Conservation (phyloP, 2,329 filamentous ascomycete species). For the Aspergillus candidus region DNA sequence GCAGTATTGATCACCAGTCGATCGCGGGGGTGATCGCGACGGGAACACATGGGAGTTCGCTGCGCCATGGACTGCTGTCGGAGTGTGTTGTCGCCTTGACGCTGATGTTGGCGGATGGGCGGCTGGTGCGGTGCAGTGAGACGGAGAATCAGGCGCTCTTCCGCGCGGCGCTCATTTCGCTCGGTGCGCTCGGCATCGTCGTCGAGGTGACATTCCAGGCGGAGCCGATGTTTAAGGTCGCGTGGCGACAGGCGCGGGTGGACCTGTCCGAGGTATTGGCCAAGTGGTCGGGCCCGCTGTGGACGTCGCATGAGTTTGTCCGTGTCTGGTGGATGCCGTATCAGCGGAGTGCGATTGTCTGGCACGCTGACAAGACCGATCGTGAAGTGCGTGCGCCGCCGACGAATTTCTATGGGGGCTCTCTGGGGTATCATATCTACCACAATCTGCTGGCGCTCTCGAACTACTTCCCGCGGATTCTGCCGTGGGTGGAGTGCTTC, state of each 20-base stretch:
- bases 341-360: slow-evolving; percentile 77
- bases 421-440: slow-evolving; percentile 80
- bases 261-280: slow-evolving; percentile 62
- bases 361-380: slow-evolving; percentile 75
- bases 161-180: slow-evolving; percentile 75
- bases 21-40: slow-evolving; percentile 89
- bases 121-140: slow-evolving; percentile 61
- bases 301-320: slow-evolving; percentile 81
- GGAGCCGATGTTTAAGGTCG: slow-evolving; percentile 72
- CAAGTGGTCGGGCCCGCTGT: slow-evolving; percentile 67
- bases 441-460: slow-evolving; percentile 81
- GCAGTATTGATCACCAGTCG: slow-evolving; percentile 91
- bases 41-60: slow-evolving; percentile 84
- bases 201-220: slow-evolving; percentile 82
- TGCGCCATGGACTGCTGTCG: slow-evolving; percentile 76
- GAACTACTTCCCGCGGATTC: slow-evolving; percentile 68
- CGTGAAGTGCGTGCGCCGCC: slow-evolving; percentile 55
- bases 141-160: slow-evolving; percentile 72
- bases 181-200: slow-evolving; percentile 87
- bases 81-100: slow-evolving; percentile 68
- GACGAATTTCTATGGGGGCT: slow-evolving; percentile 71
- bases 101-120: slow-evolving; percentile 76
- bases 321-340: slow-evolving; percentile 98
- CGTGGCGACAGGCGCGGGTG: slow-evolving; percentile 77
- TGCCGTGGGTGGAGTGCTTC: slow-evolving; percentile 91